Base-by-base conservation (phyloP, 2,329 filamentous ascomycete species). In the Aureobasidium leucospermi region DNA sequence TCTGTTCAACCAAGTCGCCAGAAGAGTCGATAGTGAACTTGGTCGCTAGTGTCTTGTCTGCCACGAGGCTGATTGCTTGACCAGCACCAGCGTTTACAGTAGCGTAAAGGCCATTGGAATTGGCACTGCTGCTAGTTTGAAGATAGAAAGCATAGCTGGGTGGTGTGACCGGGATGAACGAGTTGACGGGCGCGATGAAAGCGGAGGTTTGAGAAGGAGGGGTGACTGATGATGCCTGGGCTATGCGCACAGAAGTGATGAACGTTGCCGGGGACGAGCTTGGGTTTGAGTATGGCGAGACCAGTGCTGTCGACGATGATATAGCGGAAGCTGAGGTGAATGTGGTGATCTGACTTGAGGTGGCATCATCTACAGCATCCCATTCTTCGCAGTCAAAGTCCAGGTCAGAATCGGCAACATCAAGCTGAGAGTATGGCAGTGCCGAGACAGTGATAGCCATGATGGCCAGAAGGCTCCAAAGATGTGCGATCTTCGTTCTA, bases 11-110 rank as follows among this genome's bases (percentile, higher is more conserved):
- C 23, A 56, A 41, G 41, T 56, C 41, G 11, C 52, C 52, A 45
- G 52, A 56, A 45, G 52, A 45, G 13, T 56, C 52, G 39, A 56
- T 56, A 1, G 52, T 56, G 41, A 56, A 56, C 19, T 45, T 56
- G 6, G 39, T 56, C 6, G 52, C 52, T 28, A 9, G 1, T 11
- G 16, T 11, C 29, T 45, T 45, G 29, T 36, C 36, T 16, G 52
- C 8, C 4, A 38, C 39, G 7, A 56, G 34, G 5, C 23, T 57
- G 19, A 36, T 23, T 19, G 15, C 15, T 19, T 19, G 19, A 9
- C 42, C 53, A 31, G 23, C 23, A 4, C 42, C 53, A 31, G 53
- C 31, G 23, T 34, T 43, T 31, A 47, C 42, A 28, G 32, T 10
- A 19, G 42, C 53, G 29, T 47, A 57, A 31, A 28, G 8, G 1